Conservation (phyloP, 169 alveolate genomes). For the Plasmodium berghei region DNA sequence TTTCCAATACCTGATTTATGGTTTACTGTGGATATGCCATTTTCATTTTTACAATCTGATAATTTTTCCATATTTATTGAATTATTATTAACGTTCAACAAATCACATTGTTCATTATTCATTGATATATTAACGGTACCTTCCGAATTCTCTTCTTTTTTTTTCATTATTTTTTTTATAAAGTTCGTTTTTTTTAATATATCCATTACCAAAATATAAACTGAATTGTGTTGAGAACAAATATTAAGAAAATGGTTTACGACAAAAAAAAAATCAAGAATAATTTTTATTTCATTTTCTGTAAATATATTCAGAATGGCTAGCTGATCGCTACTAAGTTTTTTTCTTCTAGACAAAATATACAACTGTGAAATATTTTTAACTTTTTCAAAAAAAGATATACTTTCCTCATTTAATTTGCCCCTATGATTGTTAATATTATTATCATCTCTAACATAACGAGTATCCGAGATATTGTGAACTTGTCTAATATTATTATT, state of each 20-base stretch:
- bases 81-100: background rate
- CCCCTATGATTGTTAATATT: background rate
- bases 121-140: background rate
- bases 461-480: too few relatives aligned
- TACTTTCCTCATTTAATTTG: background rate
- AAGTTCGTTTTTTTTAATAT: conserved; percentile 12
- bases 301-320: conserved; percentile 15
- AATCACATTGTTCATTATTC: background rate
- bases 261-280: conserved; percentile 46
- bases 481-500: background rate
- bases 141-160: conserved; percentile 10
- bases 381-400: conserved; percentile 12
- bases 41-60: too few relatives aligned
- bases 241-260: conserved; percentile 39
- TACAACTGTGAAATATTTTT: conserved; percentile 15
- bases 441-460: background rate
- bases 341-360: conserved; percentile 11
- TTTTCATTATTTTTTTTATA: conserved; percentile 13
- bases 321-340: background rate
- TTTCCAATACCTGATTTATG: too few relatives aligned
- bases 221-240: conserved; percentile 15
- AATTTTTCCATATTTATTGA: too few relatives aligned
- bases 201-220: conserved; percentile 41
- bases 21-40: too few relatives aligned
- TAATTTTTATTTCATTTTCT: conserved; percentile 34